phyloP scores from a whole-genome alignment of 1,139 yeast genomes.

The Yamadazyma songkhlaensis region DNA sequence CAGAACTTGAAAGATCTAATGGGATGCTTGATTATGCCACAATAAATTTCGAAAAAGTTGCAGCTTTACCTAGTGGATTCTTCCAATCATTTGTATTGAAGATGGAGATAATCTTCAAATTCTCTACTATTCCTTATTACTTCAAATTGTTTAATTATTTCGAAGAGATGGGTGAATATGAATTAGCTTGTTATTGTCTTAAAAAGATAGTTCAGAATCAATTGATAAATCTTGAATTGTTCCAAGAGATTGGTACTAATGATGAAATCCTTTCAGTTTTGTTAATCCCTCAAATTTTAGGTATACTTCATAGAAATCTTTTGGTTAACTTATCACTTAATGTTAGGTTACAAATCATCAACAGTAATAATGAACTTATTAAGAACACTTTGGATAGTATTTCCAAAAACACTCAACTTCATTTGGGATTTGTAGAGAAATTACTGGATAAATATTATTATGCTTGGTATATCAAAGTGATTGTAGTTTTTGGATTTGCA shows the following conservation, averaged over 20 bases:
- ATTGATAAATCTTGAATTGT: conserved; percentile 10
- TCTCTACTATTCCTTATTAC: conserved; percentile 22
- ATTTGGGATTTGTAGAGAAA: conserved; percentile 9
- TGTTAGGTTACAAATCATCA: conserved; percentile 6
- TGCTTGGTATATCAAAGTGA: conserved; percentile 43
- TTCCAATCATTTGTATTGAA: conserved; percentile 9
- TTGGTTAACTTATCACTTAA: conserved; percentile 22
- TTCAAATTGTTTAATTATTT: conserved; percentile 32
- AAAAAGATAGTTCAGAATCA: conserved; percentile 23
- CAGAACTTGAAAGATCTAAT: background rate
- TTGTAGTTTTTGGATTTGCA: conserved; percentile 8
- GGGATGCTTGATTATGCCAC: conserved; percentile 1
- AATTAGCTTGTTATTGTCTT: conserved; percentile 28
- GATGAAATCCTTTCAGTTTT: conserved; percentile 20
- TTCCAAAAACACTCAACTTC: background rate
- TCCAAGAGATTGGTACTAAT: background rate
- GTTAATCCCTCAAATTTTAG: conserved; percentile 28
- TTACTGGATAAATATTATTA: conserved; percentile 38
- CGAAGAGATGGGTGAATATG: conserved; percentile 22
- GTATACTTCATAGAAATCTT: conserved; percentile 26
- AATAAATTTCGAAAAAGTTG: background rate
- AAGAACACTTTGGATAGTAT: background rate
- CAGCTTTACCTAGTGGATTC: background rate
- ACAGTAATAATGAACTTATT: background rate
- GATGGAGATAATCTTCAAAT: conserved; percentile 26